Evolutionary conservation across 2,329 filamentous ascomycete species (phyloP).

Genomic region (Colletotrichum trifolii): DNA sequence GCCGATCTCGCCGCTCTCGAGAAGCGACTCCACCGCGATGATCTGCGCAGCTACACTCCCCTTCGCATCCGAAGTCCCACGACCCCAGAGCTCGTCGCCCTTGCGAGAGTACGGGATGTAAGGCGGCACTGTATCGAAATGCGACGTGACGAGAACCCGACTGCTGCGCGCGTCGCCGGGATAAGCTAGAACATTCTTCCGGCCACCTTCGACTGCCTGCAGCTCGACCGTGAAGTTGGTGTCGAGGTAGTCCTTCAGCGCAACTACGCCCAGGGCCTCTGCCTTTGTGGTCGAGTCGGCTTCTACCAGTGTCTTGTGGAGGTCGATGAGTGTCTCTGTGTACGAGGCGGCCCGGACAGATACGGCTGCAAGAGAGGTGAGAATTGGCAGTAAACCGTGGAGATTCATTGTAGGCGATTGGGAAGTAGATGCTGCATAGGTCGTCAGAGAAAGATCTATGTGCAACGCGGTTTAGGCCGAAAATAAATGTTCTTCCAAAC

Average conservation of each 20-base stretch:
- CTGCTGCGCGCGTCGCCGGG: constrained; percentile 60
- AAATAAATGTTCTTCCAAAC: neutral
- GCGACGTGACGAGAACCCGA: constrained; percentile 75
- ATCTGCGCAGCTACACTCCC: constrained; percentile 79
- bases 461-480: neutral
- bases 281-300: constrained; percentile 77
- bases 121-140: constrained; percentile 84
- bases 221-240: constrained; percentile 55
- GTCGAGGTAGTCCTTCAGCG: constrained; percentile 74
- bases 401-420: neutral
- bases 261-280: constrained; percentile 75
- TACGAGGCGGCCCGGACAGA: constrained; percentile 45
- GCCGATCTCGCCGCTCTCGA: constrained; percentile 52
- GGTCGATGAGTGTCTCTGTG: constrained; percentile 69
- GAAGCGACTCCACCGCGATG: constrained; percentile 69
- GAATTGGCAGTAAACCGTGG: neutral
- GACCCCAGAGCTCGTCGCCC: constrained; percentile 70
- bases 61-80: constrained; percentile 80
- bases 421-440: neutral
- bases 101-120: constrained; percentile 75
- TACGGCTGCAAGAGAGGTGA: neutral
- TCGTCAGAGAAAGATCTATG: neutral
- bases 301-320: constrained; percentile 80
- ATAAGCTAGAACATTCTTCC: constrained; percentile 84
- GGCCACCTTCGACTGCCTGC: constrained; percentile 46